Percentiles rank a stretch among this genome's conserved stretches.
Conservation (phyloP, 2,329 filamentous ascomycete genomes). For the Arthrobotrys megalospora region DNA sequence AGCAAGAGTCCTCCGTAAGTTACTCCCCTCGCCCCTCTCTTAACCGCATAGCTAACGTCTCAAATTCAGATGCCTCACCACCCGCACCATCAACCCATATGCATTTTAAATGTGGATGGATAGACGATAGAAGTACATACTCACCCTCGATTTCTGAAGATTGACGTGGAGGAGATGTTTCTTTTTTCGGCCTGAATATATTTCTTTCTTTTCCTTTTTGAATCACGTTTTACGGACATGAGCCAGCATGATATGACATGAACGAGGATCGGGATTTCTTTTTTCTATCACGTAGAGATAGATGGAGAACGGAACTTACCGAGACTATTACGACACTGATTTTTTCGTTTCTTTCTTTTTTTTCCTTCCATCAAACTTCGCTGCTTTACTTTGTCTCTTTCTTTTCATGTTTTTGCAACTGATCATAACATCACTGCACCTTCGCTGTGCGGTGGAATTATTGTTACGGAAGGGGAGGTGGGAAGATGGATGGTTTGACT, state of each 20-base stretch:
- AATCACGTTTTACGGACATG: constrained; percentile 64
- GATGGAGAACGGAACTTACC: constrained; percentile 46
- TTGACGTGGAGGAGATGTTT: constrained; percentile 34
- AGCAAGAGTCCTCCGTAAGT: constrained; percentile 99
- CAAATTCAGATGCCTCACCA: constrained; percentile 81
- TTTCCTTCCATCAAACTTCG: constrained; percentile 18
- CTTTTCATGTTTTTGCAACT: constrained; percentile 10
- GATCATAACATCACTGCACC: constrained; percentile 1
- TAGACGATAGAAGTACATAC: constrained; percentile 47
- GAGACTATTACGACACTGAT: constrained; percentile 21
- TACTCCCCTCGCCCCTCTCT: not conserved
- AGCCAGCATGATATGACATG: constrained; percentile 65
- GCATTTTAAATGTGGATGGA: constrained; percentile 71
- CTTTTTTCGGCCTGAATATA: constrained; percentile 63
- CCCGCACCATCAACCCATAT: constrained; percentile 85
- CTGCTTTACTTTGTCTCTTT: constrained; percentile 34
- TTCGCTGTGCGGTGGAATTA: not conserved
- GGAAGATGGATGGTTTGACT: not conserved
- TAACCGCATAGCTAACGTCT: constrained; percentile 67
- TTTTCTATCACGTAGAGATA: constrained; percentile 56
- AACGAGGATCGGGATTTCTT: constrained; percentile 64
- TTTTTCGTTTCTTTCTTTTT: constrained; percentile 30
- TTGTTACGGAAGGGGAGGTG: not conserved
- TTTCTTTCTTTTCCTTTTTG: constrained; percentile 64
- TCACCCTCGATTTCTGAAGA: constrained; percentile 62